Conservation (phyloP, 2,329 filamentous ascomycete species). For the Pseudocercospora ulei region DNA sequence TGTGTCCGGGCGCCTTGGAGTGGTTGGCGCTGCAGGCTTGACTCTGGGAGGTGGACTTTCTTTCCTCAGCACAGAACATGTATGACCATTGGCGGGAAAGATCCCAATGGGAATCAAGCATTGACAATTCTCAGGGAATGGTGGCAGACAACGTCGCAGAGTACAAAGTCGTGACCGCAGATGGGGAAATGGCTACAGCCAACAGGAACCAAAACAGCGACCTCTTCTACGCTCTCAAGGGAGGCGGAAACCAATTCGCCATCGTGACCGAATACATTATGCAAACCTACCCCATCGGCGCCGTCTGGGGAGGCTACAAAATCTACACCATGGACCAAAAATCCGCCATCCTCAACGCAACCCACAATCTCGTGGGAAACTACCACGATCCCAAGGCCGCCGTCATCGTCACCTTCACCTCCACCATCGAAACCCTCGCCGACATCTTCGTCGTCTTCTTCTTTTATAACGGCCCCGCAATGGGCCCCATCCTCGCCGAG, state of each 20-base stretch:
- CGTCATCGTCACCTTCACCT: constrained; percentile 50
- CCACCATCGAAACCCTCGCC: constrained; percentile 38
- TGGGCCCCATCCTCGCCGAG: constrained; percentile 47
- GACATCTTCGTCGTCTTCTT: constrained; percentile 53
- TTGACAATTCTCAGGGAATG: constrained; percentile 19
- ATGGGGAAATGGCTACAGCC: constrained; percentile 24
- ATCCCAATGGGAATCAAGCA: neutral
- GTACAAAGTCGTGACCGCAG: constrained; percentile 30
- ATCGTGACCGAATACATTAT: constrained; percentile 36
- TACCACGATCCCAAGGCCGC: constrained; percentile 52
- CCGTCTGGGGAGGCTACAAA: constrained; percentile 43
- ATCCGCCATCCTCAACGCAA: constrained; percentile 35
- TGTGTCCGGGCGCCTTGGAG: constrained; percentile 23
- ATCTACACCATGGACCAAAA: constrained; percentile 36
- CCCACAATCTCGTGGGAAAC: constrained; percentile 47
- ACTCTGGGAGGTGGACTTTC: constrained; percentile 29
- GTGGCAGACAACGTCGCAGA: constrained; percentile 27
- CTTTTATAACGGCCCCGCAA: constrained; percentile 46
- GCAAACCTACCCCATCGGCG: constrained; percentile 20
- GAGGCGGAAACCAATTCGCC: constrained; percentile 27
- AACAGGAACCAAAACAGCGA: constrained; percentile 25
- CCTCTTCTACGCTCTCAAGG: constrained; percentile 26
- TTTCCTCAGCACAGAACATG: constrained; percentile 22
- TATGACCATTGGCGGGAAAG: constrained; percentile 23
- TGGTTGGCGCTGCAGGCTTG: constrained; percentile 29